Percentiles rank a stretch among this genome's conserved stretches.
Conservation (phyloP, 148 eudicot genomes). For the Rhododendron simsii region DNA sequence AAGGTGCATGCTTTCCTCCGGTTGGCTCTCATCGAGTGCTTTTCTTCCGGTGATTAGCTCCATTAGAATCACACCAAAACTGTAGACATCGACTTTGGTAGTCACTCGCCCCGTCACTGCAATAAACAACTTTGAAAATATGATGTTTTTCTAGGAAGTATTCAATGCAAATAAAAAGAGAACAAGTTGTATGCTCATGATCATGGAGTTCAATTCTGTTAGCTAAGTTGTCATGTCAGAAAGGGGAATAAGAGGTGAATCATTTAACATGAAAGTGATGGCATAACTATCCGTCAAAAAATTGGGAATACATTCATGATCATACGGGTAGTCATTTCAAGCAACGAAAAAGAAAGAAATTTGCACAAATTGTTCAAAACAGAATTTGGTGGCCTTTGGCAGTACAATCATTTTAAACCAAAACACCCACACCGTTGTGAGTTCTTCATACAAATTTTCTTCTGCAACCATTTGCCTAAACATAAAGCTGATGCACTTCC, state of each 20-base stretch:
- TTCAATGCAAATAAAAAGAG: not conserved
- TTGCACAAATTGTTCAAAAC: not conserved
- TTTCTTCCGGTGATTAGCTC: slow-evolving; percentile 85
- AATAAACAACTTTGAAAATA: not conserved
- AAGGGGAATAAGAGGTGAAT: not conserved
- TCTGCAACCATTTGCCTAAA: not conserved
- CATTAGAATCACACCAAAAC: slow-evolving; percentile 87
- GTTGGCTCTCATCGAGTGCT: slow-evolving; percentile 89
- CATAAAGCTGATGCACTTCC: not conserved
- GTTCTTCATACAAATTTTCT: not conserved
- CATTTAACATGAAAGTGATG: not conserved
- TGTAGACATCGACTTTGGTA: slow-evolving; percentile 86
- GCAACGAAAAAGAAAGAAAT: not conserved
- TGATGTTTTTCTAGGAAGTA: not conserved
- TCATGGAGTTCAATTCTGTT: not conserved
- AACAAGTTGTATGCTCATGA: not conserved
- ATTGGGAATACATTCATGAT: not conserved
- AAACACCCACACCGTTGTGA: not conserved
- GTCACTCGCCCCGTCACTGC: slow-evolving; percentile 94
- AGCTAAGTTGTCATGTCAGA: not conserved
- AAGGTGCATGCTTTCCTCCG: slow-evolving; percentile 92
- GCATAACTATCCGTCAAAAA: not conserved
- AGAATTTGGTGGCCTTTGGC: not conserved
- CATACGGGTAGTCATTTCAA: not conserved
- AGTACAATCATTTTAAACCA: not conserved